Conservation (phyloP, 1,284 basidiomycete genomes). For the Ceratobasidium sp. region DNA sequence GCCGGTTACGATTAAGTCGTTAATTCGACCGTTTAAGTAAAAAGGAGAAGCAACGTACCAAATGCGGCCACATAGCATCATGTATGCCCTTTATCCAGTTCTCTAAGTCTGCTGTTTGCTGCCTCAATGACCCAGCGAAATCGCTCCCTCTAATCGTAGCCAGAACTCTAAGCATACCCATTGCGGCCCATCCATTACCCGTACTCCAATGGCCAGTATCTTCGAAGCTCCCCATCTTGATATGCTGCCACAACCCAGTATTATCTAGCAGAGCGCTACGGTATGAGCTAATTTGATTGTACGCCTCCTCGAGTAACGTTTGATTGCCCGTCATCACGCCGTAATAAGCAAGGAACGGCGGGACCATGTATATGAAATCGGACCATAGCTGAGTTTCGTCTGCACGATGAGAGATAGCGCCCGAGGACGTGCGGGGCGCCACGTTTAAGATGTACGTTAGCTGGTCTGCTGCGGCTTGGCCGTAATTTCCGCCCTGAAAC, state of each 20-base stretch:
- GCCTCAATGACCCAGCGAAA: conserved; percentile 51
- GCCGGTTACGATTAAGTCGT: background rate
- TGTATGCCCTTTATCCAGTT: conserved; percentile 61
- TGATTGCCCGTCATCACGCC: conserved; percentile 60
- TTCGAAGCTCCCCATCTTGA: conserved; percentile 53
- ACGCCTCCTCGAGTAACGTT: conserved; percentile 58
- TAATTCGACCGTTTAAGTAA: background rate
- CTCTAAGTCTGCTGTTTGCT: conserved; percentile 54
- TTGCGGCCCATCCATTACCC: conserved; percentile 58
- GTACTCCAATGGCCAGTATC: conserved; percentile 68
- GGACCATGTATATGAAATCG: conserved; percentile 70
- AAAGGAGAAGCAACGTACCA: conserved; percentile 10
- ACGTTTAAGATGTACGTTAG: conserved; percentile 54
- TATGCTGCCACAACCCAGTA: conserved; percentile 59
- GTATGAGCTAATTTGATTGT: conserved; percentile 62
- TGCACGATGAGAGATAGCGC: conserved; percentile 64
- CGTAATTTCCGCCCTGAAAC: conserved; percentile 39
- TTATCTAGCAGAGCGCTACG: conserved; percentile 58
- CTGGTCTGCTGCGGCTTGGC: conserved; percentile 44
- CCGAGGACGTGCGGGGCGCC: conserved; percentile 60
- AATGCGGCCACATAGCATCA: conserved; percentile 47
- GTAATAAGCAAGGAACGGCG: conserved; percentile 65
- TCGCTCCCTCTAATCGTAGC: conserved; percentile 60
- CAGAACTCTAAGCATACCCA: conserved; percentile 61
- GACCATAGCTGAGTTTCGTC: conserved; percentile 59